phyloP scores from a whole-genome alignment of 2,329 filamentous ascomycete species.

The Claviceps humidiphila region DNA sequence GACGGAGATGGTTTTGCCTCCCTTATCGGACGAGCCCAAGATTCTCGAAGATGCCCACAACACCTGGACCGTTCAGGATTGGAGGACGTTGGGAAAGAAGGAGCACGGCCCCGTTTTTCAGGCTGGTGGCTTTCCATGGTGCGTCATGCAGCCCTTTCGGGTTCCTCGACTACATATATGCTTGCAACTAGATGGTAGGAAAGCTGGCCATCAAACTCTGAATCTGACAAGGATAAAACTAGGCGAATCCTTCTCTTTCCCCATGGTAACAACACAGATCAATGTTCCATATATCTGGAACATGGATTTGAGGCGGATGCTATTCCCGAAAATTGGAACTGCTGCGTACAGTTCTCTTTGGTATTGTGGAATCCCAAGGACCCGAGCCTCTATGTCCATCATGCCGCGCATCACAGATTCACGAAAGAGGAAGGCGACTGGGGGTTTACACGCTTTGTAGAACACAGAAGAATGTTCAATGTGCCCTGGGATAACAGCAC shows the following conservation, averaged over 20 bases:
- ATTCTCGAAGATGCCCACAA: conserved; percentile 60
- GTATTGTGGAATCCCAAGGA: conserved; percentile 92
- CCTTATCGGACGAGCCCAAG: conserved; percentile 62
- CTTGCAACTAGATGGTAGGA: not conserved
- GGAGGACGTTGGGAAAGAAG: conserved; percentile 62
- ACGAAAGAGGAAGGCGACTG: conserved; percentile 94
- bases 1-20: conserved; percentile 64
- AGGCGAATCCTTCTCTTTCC: conserved; percentile 95
- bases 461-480: conserved; percentile 74
- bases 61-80: conserved; percentile 82
- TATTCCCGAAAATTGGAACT: conserved; percentile 86
- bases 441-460: conserved; percentile 95
- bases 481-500: conserved; percentile 56
- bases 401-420: conserved; percentile 86
- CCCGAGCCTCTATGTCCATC: conserved; percentile 69
- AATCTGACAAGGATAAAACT: not conserved
- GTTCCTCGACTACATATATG: not conserved
- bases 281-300: conserved; percentile 90
- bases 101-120: conserved; percentile 82
- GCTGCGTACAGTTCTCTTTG: conserved; percentile 88
- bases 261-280: conserved; percentile 85
- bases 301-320: conserved; percentile 69
- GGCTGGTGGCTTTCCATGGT: conserved; percentile 81
- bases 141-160: conserved; percentile 17
- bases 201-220: not conserved